phyloP scores from a whole-genome alignment of 1,284 basidiomycete genomes.

The Trichosporon sp. region DNA sequence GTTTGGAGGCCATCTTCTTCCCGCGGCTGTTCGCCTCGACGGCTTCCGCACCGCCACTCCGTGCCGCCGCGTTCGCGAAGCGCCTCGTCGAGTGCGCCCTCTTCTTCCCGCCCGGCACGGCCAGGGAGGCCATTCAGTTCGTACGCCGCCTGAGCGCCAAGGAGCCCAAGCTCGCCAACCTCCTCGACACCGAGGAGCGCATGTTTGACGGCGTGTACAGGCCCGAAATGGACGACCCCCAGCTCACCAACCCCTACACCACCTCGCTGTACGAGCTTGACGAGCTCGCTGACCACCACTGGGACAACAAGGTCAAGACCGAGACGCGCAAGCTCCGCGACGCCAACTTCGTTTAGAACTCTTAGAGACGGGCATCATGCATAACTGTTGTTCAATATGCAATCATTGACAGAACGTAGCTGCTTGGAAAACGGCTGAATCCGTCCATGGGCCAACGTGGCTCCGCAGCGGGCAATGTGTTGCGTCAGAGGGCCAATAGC shows the following conservation, averaged over 20 bases:
- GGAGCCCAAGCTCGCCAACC: slow-evolving; percentile 76
- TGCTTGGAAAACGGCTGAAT: not conserved
- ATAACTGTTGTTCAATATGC: slow-evolving; percentile 6
- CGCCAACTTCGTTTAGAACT: slow-evolving; percentile 36
- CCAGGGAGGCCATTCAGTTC: slow-evolving; percentile 71
- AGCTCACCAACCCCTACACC: slow-evolving; percentile 62
- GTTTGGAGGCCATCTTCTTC: slow-evolving; percentile 76
- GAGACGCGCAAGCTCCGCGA: slow-evolving; percentile 53
- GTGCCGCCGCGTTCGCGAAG: slow-evolving; percentile 88
- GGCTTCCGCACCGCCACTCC: slow-evolving; percentile 68
- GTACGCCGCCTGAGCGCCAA: slow-evolving; percentile 71
- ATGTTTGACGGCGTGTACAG: slow-evolving; percentile 78
- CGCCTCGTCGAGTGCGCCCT: slow-evolving; percentile 77
- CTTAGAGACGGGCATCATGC: not conserved
- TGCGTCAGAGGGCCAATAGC: not conserved
- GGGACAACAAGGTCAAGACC: slow-evolving; percentile 52
- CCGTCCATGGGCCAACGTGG: not conserved
- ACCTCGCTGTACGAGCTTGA: slow-evolving; percentile 57
- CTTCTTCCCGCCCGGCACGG: slow-evolving; percentile 72
- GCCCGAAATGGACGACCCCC: slow-evolving; percentile 80
- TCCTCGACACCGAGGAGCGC: slow-evolving; percentile 84
- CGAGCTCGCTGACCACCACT: slow-evolving; percentile 50
- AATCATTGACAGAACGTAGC: not conserved
- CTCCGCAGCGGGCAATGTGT: not conserved
- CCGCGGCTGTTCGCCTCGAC: slow-evolving; percentile 62